Evolutionary conservation across 768 basidiomycete genomes (phyloP).

Genomic region (Boletus bicolor): DNA sequence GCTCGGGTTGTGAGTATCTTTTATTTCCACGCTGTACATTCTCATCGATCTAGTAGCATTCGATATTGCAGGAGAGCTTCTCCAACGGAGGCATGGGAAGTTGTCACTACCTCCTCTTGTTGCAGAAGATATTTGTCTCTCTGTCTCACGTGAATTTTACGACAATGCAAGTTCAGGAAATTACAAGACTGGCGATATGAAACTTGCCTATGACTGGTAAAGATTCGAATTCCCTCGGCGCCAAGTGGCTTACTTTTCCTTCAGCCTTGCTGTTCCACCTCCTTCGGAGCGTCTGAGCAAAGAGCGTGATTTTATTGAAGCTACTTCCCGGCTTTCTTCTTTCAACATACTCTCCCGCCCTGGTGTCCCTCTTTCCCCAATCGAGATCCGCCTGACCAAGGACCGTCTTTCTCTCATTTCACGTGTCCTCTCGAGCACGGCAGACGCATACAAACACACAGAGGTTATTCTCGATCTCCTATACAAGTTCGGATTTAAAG

Average conservation of each 20-base stretch:
- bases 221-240: neutral
- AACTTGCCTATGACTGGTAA: conserved; percentile 94
- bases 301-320: conserved; percentile 95
- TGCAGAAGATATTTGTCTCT: conserved; percentile 77
- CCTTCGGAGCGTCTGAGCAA: conserved; percentile 55
- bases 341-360: conserved; percentile 79
- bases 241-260: conserved; percentile 6
- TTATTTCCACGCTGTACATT: neutral
- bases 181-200: conserved; percentile 92
- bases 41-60: conserved; percentile 46
- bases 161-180: conserved; percentile 93
- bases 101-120: conserved; percentile 46
- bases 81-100: conserved; percentile 46
- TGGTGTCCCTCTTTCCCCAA: conserved; percentile 78
- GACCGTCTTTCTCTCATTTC: conserved; percentile 87
- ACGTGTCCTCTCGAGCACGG: conserved; percentile 78
- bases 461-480: conserved; percentile 90
- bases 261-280: conserved; percentile 73
- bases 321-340: conserved; percentile 91
- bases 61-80: conserved; percentile 59
- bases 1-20: conserved; percentile 74
- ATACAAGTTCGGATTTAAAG: conserved; percentile 78
- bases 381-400: conserved; percentile 90
- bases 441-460: conserved; percentile 86
- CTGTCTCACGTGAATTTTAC: conserved; percentile 86